Evolutionary conservation across 345 rosid species (phyloP), one percentile per base, ranked within the genome.

Genomic region (Gossypium arboreum): DNA sequence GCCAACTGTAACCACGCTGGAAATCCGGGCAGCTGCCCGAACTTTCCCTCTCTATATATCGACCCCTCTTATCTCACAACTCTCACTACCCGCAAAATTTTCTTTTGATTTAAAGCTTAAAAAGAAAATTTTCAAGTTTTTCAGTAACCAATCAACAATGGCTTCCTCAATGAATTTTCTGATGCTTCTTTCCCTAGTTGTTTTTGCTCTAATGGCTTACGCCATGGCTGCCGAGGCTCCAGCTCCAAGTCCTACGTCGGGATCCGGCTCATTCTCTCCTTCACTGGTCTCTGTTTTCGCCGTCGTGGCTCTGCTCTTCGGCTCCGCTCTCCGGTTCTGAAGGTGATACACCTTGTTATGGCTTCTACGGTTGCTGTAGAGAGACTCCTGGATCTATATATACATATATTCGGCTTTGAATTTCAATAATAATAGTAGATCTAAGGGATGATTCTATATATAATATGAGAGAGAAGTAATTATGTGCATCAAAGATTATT

Each of bases 191-290:
- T 24, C 50, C 34, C 13, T 62, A 29, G 60, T 69, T 20, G 69
- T 62, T 11, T 73, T 13, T 15, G 69, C 76, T 50, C 76, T 73
- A 48, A 27, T 61, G 48, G 60, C 9, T 29, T 47, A 25, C n/a
- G 69, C 70, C 54, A 34, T 60, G 4, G 76, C 70, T 12, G 60
- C 70, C 34, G 70, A 73, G 0, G 76, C 76, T 39, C 76, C 76
- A 3, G 76, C 76, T 73, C 76, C 76, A 9, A 73, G 76, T 18
- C 69, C 59, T 12, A 50, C 60, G 12, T 24, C 76, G 0, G 76
- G 69, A 25, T 3, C 34, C 3, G 34, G 13, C 76, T 61, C 60
- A 9, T 9, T 73, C 59, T 50, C 69, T 24, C 60, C 70, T 29
- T 29, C 76, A 29, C 62, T 62, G 29, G 11, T 29, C 69, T 29